These are phyloP conservation scores for Clarireedia paspali DNA, from an alignment of 2,329 filamentous ascomycete genomes.

Conservation along the genomic window DNA sequence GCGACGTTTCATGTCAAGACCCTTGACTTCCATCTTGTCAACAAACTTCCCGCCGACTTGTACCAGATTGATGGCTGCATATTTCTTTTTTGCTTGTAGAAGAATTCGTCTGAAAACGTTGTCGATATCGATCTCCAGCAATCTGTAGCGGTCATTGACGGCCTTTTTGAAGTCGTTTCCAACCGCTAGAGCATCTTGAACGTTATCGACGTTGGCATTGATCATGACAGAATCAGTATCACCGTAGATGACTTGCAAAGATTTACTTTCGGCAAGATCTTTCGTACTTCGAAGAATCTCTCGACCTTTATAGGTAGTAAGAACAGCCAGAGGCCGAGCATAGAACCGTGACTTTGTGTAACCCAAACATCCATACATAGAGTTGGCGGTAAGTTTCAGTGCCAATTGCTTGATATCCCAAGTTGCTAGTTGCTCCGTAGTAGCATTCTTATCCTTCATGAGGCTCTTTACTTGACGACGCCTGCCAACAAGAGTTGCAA, in stretches of 20 bases:
- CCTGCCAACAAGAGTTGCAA: constrained; percentile 82
- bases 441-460: constrained; percentile 91
- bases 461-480: constrained; percentile 88
- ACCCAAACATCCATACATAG: constrained; percentile 98
- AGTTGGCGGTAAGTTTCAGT: constrained; percentile 95
- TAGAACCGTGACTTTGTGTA: constrained; percentile 98
- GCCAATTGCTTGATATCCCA: constrained; percentile 99
- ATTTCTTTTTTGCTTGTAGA: constrained; percentile 98
- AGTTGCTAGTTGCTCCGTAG: constrained; percentile 76
- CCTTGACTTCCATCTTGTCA: constrained; percentile 96
- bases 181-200: constrained; percentile 82
- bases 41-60: constrained; percentile 83
- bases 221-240: constrained; percentile 99
- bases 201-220: constrained; percentile 93
- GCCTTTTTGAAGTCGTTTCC: constrained; percentile 91
- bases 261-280: constrained; percentile 83
- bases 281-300: constrained; percentile 96
- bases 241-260: constrained; percentile 93
- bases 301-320: constrained; percentile 94
- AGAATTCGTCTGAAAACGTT: constrained; percentile 92
- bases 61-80: constrained; percentile 90
- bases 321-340: constrained; percentile 84
- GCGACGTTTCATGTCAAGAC: constrained; percentile 93
- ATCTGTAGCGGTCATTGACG: constrained; percentile 87
- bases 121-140: constrained; percentile 96